These are phyloP conservation scores for Trichoderma hamatum DNA, from an alignment of 2,329 filamentous ascomycete genomes.

Conservation along the genomic window DNA sequence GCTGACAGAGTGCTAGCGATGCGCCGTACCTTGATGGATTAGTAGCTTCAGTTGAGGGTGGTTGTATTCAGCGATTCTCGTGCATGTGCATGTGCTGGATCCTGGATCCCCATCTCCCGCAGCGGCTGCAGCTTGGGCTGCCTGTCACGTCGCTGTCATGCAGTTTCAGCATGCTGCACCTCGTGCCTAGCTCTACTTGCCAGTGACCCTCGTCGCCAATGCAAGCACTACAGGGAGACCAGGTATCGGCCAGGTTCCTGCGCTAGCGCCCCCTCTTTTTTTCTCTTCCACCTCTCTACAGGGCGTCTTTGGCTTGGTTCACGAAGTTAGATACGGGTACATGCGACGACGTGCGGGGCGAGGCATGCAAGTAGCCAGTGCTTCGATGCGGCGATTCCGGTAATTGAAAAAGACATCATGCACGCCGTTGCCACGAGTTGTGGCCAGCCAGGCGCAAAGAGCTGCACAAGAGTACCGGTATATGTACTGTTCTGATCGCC, in stretches of 20 bases:
- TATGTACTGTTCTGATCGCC: background rate
- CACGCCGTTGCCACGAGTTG: too few relatives aligned
- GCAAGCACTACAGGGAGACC: background rate
- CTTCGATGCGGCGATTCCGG: background rate
- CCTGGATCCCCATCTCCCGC: background rate
- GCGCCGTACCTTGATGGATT: background rate
- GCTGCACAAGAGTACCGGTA: too few relatives aligned
- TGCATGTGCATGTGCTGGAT: background rate
- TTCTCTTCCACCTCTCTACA: background rate
- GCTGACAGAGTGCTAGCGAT: background rate
- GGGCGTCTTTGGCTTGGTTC: background rate
- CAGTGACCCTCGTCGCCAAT: background rate
- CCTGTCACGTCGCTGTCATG: background rate
- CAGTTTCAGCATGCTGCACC: background rate
- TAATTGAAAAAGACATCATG: background rate
- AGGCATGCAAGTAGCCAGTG: background rate
- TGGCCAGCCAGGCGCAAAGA: too few relatives aligned
- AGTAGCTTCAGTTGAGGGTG: background rate
- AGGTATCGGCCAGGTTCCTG: constrained; percentile 19
- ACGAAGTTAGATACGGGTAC: background rate
- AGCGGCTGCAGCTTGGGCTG: background rate
- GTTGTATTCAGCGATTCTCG: background rate
- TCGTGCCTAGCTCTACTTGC: background rate
- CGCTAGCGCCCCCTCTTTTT: constrained; percentile 11
- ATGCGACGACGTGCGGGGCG: background rate